Conservation (phyloP, 768 basidiomycete genomes). For the Lactarius deliciosus region DNA sequence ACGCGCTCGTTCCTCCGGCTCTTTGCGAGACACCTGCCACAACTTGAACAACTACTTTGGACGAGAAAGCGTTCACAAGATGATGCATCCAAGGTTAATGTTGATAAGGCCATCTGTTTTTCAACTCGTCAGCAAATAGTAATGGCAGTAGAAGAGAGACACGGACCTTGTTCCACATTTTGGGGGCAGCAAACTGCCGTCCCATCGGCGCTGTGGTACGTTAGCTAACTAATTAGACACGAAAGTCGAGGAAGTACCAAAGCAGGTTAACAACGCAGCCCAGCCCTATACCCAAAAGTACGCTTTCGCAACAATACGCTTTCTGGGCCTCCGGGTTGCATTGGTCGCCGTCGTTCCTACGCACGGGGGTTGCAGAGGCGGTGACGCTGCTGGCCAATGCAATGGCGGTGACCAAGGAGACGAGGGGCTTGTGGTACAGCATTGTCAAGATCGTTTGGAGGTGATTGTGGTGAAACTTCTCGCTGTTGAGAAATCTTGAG, state of each 20-base stretch:
- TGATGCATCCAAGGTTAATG: not conserved
- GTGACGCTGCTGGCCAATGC: not conserved
- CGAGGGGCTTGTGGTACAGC: constrained; percentile 2
- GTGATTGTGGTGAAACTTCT: not conserved
- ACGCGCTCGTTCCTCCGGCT: not conserved
- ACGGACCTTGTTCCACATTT: fast-evolving
- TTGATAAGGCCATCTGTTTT: constrained; percentile 1
- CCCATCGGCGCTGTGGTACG: fast-evolving
- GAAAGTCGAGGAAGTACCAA: not conserved
- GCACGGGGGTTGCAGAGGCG: not conserved
- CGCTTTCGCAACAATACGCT: too few relatives aligned
- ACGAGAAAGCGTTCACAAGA: not conserved
- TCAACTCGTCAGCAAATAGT: not conserved
- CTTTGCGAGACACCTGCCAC: not conserved
- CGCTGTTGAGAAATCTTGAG: not conserved
- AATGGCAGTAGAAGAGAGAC: not conserved
- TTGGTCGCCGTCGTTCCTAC: not conserved
- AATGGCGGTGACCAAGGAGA: constrained; percentile 1
- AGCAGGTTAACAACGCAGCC: too few relatives aligned
- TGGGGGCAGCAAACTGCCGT: too few relatives aligned
- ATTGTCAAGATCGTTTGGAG: constrained; percentile 1
- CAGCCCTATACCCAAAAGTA: too few relatives aligned
- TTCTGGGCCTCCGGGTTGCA: too few relatives aligned
- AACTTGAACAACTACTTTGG: not conserved
- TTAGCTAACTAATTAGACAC: not conserved